Evolutionary conservation across 2,329 filamentous ascomycete genomes (phyloP).

Genomic region (Colletotrichum neosansevieriae): DNA sequence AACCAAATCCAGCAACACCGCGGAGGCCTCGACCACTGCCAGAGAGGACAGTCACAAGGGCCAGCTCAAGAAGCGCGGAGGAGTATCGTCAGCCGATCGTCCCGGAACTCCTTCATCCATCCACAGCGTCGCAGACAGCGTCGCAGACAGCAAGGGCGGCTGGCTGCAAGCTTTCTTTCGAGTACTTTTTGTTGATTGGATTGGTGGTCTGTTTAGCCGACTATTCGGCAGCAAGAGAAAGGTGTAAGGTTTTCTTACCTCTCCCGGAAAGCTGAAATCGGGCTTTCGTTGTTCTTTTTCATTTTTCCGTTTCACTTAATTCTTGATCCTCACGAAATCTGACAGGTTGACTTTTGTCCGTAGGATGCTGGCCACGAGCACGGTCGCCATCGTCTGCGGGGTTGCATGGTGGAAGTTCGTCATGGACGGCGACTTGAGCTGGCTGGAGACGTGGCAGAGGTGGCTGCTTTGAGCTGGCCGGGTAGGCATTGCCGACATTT

Average conservation of each 20-base stretch:
- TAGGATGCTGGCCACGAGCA: conserved; percentile 40
- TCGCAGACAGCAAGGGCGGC: conserved; percentile 42
- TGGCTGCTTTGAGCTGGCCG: not conserved
- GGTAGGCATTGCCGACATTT: not conserved
- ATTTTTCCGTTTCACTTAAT: conserved; percentile 17
- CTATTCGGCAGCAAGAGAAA: conserved; percentile 41
- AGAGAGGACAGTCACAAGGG: conserved; percentile 21
- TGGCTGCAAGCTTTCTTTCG: conserved; percentile 53
- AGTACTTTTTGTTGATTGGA: conserved; percentile 54
- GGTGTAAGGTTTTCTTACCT: conserved; percentile 38
- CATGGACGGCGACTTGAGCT: conserved; percentile 28
- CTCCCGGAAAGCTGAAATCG: conserved; percentile 5
- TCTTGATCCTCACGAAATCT: conserved; percentile 34
- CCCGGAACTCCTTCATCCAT: conserved; percentile 42
- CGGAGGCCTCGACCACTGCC: conserved; percentile 9
- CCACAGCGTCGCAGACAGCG: conserved; percentile 42
- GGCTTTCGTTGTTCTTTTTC: conserved; percentile 4
- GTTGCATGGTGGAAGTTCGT: conserved; percentile 37
- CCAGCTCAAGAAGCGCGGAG: conserved; percentile 41
- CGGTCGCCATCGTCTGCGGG: conserved; percentile 35
- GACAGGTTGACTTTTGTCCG: conserved; percentile 40
- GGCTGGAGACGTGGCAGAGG: conserved; percentile 2
- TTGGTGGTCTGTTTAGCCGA: conserved; percentile 49
- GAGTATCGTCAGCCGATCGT: conserved; percentile 30
- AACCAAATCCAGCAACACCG: conserved; percentile 15